Evolutionary conservation across 257 asterid species (phyloP), one percentile per base, ranked within the genome.

Genomic region (Rubia yunnanensis): DNA sequence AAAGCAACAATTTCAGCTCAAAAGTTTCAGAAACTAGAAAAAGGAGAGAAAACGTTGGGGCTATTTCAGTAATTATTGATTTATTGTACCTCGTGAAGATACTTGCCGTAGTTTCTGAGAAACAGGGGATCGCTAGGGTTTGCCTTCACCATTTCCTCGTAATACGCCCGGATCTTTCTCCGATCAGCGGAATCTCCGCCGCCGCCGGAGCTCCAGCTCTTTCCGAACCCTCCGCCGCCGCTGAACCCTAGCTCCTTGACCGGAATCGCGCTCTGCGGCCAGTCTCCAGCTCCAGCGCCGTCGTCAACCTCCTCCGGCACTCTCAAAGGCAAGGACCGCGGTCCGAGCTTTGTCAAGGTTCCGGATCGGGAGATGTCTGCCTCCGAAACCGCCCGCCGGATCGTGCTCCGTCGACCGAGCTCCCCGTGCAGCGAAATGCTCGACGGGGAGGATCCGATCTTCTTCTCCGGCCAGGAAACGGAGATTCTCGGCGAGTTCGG

Each of bases 61-160:
- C 0, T 55, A 8, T 7, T 60, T n/a, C 3, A 15, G 22, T 8
- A 10, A 34, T 49, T 46, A 50, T 3, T 28, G 24, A 10, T n/a
- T 49, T 46, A 50, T 3, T 28, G 24, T 83, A 89, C 96, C 91
- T 87, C 84, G 48, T 89, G 94, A 81, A 89, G 76, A 78, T 79
- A 87, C 62, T 76, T 82, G 63, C 78, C 96, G 69, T 89, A 89
- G 74, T 89, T 89, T 67, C 86, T 76, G 69, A 89, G 74, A 1
- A 89, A 71, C 63, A 89, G 77, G 46, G 88, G 57, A 73, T 87
- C 79, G 0, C 71, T 69, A 1, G 91, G 91, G 60, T 89, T 71
- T n/a, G 79, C 72, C 63, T 69, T 82, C 4, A 89, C 50, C 88
- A 87, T 79, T 41, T 81, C 75, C 53, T 74, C 52, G 57, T 85